These are phyloP conservation scores for Phanerodontia chrysosporium DNA, from an alignment of 768 basidiomycete genomes.

Conservation along the genomic window DNA sequence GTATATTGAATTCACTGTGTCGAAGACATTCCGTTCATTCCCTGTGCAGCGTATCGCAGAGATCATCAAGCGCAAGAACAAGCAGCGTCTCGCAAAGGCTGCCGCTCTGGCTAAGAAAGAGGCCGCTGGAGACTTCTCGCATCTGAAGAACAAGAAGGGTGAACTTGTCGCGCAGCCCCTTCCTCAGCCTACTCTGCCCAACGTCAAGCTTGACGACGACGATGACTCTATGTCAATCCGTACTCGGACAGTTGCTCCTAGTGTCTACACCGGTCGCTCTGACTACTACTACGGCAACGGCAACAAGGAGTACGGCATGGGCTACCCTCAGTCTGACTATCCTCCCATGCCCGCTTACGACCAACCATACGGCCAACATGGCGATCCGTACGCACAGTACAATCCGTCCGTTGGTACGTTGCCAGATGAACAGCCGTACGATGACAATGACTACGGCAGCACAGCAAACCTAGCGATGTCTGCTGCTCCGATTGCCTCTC, in stretches of 20 bases:
- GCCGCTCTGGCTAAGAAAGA: constrained; percentile 85
- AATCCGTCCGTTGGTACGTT: constrained; percentile 57
- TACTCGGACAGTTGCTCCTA: constrained; percentile 52
- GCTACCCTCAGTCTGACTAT: constrained; percentile 37
- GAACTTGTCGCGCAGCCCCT: constrained; percentile 74
- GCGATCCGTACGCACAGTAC: constrained; percentile 45
- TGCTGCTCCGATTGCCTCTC: constrained; percentile 53
- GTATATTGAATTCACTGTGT: constrained; percentile 35
- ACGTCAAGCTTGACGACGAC: constrained; percentile 83
- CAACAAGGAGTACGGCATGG: constrained; percentile 37
- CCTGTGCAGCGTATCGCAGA: constrained; percentile 75
- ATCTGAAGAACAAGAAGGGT: constrained; percentile 91
- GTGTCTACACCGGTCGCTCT: constrained; percentile 43
- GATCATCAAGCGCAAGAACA: constrained; percentile 88
- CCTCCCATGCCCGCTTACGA: constrained; percentile 78
- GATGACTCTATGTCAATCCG: constrained; percentile 47
- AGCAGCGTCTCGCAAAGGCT: constrained; percentile 78
- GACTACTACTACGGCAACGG: constrained; percentile 49
- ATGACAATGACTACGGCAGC: constrained; percentile 72
- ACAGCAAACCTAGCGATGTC: constrained; percentile 52
- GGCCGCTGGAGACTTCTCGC: constrained; percentile 85
- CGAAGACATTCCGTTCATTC: constrained; percentile 8
- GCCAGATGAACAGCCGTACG: constrained; percentile 45
- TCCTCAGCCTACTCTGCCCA: constrained; percentile 93
- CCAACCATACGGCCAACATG: constrained; percentile 53